Base-by-base conservation (phyloP, 805 yeast species). In the Isabelozyma rhagii region DNA sequence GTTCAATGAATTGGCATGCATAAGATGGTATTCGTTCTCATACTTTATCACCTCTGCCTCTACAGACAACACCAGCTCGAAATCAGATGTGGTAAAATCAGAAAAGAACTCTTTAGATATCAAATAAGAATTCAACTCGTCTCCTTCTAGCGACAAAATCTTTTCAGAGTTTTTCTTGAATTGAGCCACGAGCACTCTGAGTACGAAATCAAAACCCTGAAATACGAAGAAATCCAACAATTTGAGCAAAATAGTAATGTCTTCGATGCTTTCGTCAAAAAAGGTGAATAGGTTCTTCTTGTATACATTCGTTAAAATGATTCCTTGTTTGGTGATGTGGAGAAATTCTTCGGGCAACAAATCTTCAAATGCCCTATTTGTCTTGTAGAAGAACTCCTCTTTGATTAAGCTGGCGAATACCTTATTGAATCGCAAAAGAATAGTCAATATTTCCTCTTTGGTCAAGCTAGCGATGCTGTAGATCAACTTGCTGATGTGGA, bases 201-300 rank as follows among this genome's bases (percentile, higher is more conserved):
- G 50, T 7, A 74, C 49, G 49, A 65, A 67, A 49, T 68, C 72
- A 47, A 68, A 63, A 6, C 79, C 79, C 55, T 74, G 75, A 45
- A 74, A 61, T 29, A 73, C 60, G 10, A 73, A 55, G 39, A 72
- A 63, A 50, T 74, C 79, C 28, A 72, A 51, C 4, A 70, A 47
- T 43, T 43, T 55, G 29, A 52, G 45, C 36, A 49, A 46, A 3
- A 44, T 29, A 15, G 27, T 43, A 3, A 29, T 17, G 13, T 48
- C 45, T 39, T 44, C 41, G 21, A 60, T 51, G n/a, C 53, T 47
- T 1, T 51, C 50, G 10, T 51, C 53, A 25, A 66, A 63, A 36
- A 61, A 61, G 10, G 54, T 57, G 47, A 52, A 53, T 11, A 66
- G 43, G 3, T 60, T 40, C 8, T 47, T 48, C 49, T 61, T 60